Evolutionary conservation across 1,284 basidiomycete genomes (phyloP).

Genomic region (Moesziomyces antarcticus): DNA sequence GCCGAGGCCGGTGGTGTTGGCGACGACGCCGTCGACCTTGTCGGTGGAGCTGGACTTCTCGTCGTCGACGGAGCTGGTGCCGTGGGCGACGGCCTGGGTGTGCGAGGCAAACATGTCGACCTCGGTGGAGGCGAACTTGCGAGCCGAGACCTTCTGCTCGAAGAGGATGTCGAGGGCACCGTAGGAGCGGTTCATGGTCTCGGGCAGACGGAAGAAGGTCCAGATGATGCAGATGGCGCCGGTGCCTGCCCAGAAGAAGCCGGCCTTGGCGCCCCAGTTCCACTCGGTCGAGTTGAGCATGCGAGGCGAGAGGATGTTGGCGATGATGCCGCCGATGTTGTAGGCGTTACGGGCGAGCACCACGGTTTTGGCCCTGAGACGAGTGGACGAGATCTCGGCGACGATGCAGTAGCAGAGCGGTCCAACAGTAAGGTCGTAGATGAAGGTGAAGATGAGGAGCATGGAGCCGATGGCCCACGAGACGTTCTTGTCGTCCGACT

Average conservation of each 20-base stretch:
- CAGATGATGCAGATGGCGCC: slow-evolving; percentile 69
- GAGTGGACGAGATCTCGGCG: slow-evolving; percentile 70
- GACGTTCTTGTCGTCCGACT: slow-evolving; percentile 28
- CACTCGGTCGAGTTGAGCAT: slow-evolving; percentile 69
- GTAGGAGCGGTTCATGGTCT: slow-evolving; percentile 69
- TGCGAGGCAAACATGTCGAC: slow-evolving; percentile 60
- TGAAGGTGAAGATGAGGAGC: slow-evolving; percentile 70
- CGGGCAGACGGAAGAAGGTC: slow-evolving; percentile 67
- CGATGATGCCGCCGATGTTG: slow-evolving; percentile 65
- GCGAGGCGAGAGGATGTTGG: slow-evolving; percentile 70
- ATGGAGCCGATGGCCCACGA: slow-evolving; percentile 69
- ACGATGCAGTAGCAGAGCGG: slow-evolving; percentile 70
- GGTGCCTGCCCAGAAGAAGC: slow-evolving; percentile 69
- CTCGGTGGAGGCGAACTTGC: slow-evolving; percentile 67
- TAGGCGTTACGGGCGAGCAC: slow-evolving; percentile 71
- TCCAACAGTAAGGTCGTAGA: slow-evolving; percentile 69
- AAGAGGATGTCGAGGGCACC: slow-evolving; percentile 70
- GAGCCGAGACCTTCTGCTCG: slow-evolving; percentile 63
- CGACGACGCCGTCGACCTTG: slow-evolving; percentile 33
- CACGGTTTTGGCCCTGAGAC: slow-evolving; percentile 72
- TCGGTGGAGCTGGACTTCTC: slow-evolving; percentile 36
- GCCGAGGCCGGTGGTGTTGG: slow-evolving; percentile 34
- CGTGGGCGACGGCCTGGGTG: slow-evolving; percentile 11
- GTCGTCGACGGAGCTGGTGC: slow-evolving; percentile 16
- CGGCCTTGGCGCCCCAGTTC: slow-evolving; percentile 69